Evolutionary conservation across 2,329 filamentous ascomycete genomes (phyloP).

Genomic region (Macroventuria anomochaeta): DNA sequence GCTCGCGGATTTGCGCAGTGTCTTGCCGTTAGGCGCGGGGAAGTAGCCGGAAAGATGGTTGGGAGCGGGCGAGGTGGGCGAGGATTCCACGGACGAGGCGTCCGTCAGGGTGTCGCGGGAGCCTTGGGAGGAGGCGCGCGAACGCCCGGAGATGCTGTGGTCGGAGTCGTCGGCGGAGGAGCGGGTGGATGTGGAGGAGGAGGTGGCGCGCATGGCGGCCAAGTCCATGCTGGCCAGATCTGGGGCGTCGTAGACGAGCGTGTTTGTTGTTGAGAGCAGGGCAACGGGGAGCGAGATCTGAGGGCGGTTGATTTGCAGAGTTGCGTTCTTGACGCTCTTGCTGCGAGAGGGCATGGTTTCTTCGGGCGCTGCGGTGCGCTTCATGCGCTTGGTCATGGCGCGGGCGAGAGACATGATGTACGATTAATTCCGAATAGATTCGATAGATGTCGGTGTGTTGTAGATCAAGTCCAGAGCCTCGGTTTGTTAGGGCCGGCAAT

Average conservation of each 20-base stretch:
- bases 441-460: constrained; percentile 32
- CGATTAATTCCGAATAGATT: constrained; percentile 41
- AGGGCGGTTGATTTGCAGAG: constrained; percentile 61
- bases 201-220: constrained; percentile 32
- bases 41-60: constrained; percentile 66
- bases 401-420: constrained; percentile 66
- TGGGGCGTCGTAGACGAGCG: constrained; percentile 92
- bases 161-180: constrained; percentile 76
- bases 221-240: constrained; percentile 65
- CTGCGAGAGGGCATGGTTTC: constrained; percentile 44
- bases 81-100: constrained; percentile 59
- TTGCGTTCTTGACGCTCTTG: constrained; percentile 55
- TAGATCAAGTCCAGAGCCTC: constrained; percentile 7
- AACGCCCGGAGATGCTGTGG: constrained; percentile 57
- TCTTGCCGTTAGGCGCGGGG: constrained; percentile 56
- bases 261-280: constrained; percentile 92
- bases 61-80: constrained; percentile 58
- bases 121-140: constrained; percentile 56
- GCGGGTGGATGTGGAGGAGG: constrained; percentile 63
- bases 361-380: constrained; percentile 58
- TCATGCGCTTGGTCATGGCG: constrained; percentile 73
- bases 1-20: constrained; percentile 52
- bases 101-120: constrained; percentile 73
- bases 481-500: constrained; percentile 40
- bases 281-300: constrained; percentile 89